Base-by-base conservation (phyloP, 2,329 filamentous ascomycete species). In the Neofusicoccum parvum region DNA sequence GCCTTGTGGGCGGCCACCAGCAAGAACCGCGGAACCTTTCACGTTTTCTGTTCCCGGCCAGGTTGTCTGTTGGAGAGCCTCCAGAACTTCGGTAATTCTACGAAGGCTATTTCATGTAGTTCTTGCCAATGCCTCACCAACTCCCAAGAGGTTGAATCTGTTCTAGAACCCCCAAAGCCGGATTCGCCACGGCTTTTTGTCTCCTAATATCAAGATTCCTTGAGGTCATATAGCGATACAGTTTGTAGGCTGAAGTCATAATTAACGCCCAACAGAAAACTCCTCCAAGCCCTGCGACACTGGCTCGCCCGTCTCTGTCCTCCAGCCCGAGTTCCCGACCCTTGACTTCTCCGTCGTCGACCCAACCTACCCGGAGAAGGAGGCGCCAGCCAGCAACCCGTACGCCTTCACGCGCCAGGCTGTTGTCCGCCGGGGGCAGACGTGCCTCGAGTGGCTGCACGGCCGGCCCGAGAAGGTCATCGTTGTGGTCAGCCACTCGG, bases 401-500 rank as follows among this genome's bases (percentile, higher is more conserved):
- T 90, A 89, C 73, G 83, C 81, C 17, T 86, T 85, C 76, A 85
- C 80, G 1, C 80, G 80, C 45, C 70, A 72, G 3, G 83, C 85
- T 32, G 81, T 90, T 43, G 73, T 90, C 3, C 79, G 77, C 0
- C 85, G 89, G 12, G 88, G 83, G 0, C 82, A 84, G 69, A 73
- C 75, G 0, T 81, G 80, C 48, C 79, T 90, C 1, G 75, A 77
- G 37, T 78, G 80, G 32, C 78, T 91, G 27, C 80, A 83, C 67
- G 69, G 70, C 12, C 80, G 88, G 0, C 82, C 84, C 0, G 88
- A 90, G 75, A 86, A 86, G 69, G 80, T 88, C 60, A 82, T 91
- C 63, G 81, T 88, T 10, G 87, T 90, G 0, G 87, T 91, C 3
- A 86, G 85, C 1, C 88, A 90, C 75, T 87, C 88, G 1, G 87